phyloP scores from a whole-genome alignment of 176 grass and related monocot species.

The Lolium rigidum region DNA sequence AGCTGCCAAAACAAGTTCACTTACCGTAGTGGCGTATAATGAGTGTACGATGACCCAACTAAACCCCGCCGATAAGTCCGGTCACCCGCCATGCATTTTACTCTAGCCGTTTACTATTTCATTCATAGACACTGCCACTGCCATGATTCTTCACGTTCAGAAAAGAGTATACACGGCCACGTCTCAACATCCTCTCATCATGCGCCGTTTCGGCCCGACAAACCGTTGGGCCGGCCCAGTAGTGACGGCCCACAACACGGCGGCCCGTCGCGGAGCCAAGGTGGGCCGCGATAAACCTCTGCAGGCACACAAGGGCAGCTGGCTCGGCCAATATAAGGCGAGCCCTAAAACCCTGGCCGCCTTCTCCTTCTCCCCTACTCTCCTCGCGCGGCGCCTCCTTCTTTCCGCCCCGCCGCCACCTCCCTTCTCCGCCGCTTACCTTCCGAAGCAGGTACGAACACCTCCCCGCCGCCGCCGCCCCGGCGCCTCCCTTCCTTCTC shows the following conservation, averaged over 20 bases:
- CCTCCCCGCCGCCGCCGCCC: not conserved
- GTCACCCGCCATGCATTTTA: too few relatives aligned
- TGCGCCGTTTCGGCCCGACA: not conserved
- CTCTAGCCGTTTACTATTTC: too few relatives aligned
- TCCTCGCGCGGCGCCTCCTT: conserved; percentile 38
- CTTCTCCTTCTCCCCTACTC: not conserved
- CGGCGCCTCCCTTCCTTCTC: not conserved
- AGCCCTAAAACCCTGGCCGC: conserved; percentile 43
- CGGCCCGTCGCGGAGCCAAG: not conserved
- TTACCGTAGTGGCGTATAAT: too few relatives aligned
- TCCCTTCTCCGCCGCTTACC: not conserved
- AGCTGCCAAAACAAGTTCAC: too few relatives aligned
- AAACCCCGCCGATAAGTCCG: too few relatives aligned
- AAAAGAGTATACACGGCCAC: too few relatives aligned
- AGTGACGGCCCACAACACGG: not conserved
- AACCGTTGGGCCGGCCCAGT: not conserved
- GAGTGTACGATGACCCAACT: too few relatives aligned
- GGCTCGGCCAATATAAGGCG: not conserved
- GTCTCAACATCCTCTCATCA: not conserved
- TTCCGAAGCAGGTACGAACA: not conserved
- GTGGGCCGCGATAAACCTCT: conserved; percentile 34
- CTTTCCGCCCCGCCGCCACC: not conserved
- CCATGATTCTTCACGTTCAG: too few relatives aligned
- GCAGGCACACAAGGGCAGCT: not conserved
- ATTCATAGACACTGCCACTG: too few relatives aligned